phyloP scores from a whole-genome alignment of 2,329 filamentous ascomycete species.

The Sclerotinia trifoliorum region DNA sequence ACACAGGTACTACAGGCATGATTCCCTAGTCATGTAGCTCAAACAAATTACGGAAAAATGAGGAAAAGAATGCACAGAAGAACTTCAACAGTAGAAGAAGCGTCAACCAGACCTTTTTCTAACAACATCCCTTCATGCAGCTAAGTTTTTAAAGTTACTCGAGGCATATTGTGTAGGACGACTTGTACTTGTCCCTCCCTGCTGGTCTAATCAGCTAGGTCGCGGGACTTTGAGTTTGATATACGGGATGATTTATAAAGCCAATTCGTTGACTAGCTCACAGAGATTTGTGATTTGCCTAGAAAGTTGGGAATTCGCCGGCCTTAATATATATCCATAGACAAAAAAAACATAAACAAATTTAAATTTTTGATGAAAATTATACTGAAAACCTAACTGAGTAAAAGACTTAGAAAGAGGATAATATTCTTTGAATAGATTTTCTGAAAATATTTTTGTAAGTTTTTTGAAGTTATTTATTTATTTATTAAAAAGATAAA shows the following conservation, averaged over 20 bases:
- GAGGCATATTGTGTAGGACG: neutral
- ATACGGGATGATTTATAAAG: neutral
- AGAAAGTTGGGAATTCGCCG: no score
- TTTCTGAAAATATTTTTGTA: no score
- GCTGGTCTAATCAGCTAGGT: neutral
- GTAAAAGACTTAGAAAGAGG: no score
- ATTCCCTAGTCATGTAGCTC: neutral
- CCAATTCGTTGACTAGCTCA: no score
- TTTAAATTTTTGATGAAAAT: no score
- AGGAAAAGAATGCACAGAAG: neutral
- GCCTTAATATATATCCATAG: no score
- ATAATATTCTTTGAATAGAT: no score
- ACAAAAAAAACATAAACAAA: no score
- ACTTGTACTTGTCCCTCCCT: constrained; percentile 3
- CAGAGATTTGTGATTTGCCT: no score
- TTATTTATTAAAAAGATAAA: no score
- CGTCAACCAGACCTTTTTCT: neutral
- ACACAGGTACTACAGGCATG: constrained; percentile 9
- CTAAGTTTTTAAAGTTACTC: constrained; percentile 9
- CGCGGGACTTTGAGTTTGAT: neutral
- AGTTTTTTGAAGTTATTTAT: no score
- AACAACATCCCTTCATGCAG: neutral
- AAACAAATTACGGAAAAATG: neutral
- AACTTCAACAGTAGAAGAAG: neutral
- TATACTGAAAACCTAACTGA: no score